These are phyloP conservation scores for Cladochytrium replicatum DNA, from an alignment of 192 early-diverging fungal species.

Conservation along the genomic window DNA sequence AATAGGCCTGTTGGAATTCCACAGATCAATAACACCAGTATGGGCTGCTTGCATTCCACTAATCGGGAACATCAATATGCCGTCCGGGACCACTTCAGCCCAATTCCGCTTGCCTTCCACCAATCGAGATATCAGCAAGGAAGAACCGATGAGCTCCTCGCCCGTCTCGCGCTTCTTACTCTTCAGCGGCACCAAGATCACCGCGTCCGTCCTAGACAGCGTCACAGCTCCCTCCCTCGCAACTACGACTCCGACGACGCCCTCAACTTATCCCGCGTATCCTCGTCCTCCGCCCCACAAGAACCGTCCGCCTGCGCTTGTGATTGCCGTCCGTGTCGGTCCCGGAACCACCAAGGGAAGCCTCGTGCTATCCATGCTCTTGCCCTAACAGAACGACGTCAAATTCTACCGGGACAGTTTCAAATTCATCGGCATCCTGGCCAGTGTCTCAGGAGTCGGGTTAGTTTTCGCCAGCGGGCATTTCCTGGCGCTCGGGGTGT, in stretches of 20 bases:
- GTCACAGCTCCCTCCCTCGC: slow-evolving; percentile 23
- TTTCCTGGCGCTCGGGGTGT: slow-evolving; percentile 67
- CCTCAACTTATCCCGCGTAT: slow-evolving; percentile 9
- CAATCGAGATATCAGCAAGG: slow-evolving; percentile 52
- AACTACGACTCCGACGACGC: slow-evolving; percentile 29
- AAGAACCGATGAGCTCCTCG: slow-evolving; percentile 57
- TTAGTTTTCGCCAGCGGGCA: slow-evolving; percentile 65
- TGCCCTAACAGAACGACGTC: slow-evolving; percentile 76
- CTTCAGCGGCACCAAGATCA: slow-evolving; percentile 86
- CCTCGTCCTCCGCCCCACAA: no score
- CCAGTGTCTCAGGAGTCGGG: slow-evolving; percentile 45
- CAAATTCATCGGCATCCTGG: slow-evolving; percentile 27
- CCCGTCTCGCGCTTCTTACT: slow-evolving; percentile 78
- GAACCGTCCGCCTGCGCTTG: slow-evolving; percentile 38
- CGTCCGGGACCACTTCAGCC: no score
- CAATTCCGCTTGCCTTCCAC: no score
- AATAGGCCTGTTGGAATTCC: no score
- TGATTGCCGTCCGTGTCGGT: slow-evolving; percentile 82
- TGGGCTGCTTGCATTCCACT: no score
- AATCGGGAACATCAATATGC: no score
- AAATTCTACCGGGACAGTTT: slow-evolving; percentile 35
- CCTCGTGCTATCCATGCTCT: slow-evolving; percentile 88
- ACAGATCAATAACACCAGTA: no score
- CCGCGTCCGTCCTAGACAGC: slow-evolving; percentile 48
- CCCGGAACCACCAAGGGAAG: slow-evolving; percentile 97